Evolutionary conservation across 306 rosid genomes (phyloP).

Genomic region (Vigna nakashimae): DNA sequence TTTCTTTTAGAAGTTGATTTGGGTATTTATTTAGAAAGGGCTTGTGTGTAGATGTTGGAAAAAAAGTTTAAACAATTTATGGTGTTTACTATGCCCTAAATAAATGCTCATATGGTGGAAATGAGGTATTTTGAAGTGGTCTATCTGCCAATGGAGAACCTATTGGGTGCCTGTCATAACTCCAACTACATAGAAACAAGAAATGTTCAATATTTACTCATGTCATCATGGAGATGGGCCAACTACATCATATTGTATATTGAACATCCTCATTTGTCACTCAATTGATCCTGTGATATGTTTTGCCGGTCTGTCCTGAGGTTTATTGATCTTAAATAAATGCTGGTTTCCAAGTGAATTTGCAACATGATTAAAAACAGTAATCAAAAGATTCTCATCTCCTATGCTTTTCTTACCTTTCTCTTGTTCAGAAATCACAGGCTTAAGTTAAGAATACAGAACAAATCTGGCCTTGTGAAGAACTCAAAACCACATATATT

Average conservation of each 20-base stretch:
- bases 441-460: not conserved
- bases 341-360: not conserved
- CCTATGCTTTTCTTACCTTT: conserved; percentile 13
- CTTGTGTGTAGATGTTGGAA: not conserved
- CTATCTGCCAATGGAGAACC: too few species aligned
- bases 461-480: not conserved
- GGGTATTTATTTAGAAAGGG: not conserved
- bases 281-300: not conserved
- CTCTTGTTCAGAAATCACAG: not conserved
- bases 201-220: too few species aligned
- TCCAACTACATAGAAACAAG: too few species aligned
- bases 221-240: too few species aligned
- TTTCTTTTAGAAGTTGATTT: not conserved
- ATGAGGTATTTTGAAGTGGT: too few species aligned
- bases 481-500: not conserved
- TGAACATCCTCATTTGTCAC: conserved; percentile 1
- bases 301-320: not conserved
- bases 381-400: conserved; percentile 17
- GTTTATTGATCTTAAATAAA: not conserved
- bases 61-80: not conserved
- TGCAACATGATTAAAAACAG: not conserved
- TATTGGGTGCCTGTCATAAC: too few species aligned
- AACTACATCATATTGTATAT: not conserved
- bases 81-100: too few species aligned
- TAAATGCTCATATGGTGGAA: too few species aligned